These are phyloP conservation scores for Helminthosporium solani DNA, from an alignment of 2,329 filamentous ascomycete species.

Conservation along the genomic window DNA sequence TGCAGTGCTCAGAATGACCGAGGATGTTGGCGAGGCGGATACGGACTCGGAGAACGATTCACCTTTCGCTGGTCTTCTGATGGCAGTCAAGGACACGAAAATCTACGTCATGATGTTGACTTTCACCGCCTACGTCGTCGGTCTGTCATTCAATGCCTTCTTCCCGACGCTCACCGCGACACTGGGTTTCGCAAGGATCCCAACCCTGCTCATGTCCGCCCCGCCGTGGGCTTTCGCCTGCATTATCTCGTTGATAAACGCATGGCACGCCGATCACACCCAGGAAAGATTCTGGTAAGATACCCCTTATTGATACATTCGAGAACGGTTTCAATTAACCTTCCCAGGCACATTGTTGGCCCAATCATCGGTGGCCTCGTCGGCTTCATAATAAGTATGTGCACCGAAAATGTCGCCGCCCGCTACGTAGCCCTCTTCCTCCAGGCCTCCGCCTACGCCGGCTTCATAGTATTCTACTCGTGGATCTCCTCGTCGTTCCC, in stretches of 20 bases:
- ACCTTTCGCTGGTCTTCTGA: conserved; percentile 55
- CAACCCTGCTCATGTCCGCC: conserved; percentile 44
- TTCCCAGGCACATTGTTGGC: conserved; percentile 46
- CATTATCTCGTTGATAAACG: conserved; percentile 49
- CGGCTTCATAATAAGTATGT: conserved; percentile 47
- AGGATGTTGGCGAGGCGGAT: conserved; percentile 54
- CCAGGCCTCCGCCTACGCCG: conserved; percentile 43
- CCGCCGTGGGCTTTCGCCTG: conserved; percentile 54
- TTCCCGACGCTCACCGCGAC: conserved; percentile 43
- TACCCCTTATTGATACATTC: too few species aligned
- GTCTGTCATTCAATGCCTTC: conserved; percentile 43
- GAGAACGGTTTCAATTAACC: too few species aligned
- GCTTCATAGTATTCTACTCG: conserved; percentile 42
- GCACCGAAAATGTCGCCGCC: conserved; percentile 29
- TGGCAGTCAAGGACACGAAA: conserved; percentile 62
- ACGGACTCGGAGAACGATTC: conserved; percentile 47
- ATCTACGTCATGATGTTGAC: conserved; percentile 66
- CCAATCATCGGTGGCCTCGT: conserved; percentile 46
- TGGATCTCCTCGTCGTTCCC: conserved; percentile 46
- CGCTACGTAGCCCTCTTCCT: conserved; percentile 39
- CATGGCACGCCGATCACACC: conserved; percentile 54
- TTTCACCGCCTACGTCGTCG: conserved; percentile 62
- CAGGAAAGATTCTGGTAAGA: conserved; percentile 51
- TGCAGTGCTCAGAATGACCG: conserved; percentile 42
- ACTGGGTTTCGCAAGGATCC: conserved; percentile 41